Percentiles rank a stretch among this genome's conserved stretches.
Evolutionary conservation across 371 early-diverging fungal species (phyloP).

Genomic region (Edhazardia aedis): DNA sequence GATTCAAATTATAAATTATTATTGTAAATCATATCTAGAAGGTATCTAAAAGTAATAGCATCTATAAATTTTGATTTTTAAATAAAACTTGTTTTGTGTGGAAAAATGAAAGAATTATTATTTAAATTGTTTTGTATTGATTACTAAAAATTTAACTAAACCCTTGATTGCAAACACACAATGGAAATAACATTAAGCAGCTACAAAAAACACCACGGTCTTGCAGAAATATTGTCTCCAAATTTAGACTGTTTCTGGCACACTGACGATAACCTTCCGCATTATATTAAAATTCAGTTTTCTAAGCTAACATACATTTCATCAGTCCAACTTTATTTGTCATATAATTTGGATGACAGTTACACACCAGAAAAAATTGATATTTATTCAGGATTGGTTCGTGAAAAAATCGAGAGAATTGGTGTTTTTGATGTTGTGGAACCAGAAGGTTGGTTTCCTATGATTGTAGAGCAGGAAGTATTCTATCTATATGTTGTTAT

Average conservation of each 20-base stretch:
- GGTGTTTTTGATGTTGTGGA: conserved; percentile 20
- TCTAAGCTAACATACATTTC: conserved; percentile 24
- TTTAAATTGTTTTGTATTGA: too few relatives aligned
- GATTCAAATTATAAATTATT: too few relatives aligned
- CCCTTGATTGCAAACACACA: too few relatives aligned
- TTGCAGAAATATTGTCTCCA: conserved; percentile 36
- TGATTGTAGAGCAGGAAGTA: conserved; percentile 24
- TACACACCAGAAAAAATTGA: conserved; percentile 46
- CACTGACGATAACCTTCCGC: conserved; percentile 45
- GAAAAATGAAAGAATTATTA: too few relatives aligned
- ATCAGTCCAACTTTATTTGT: conserved; percentile 25
- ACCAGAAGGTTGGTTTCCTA: conserved; percentile 25
- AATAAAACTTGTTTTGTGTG: too few relatives aligned
- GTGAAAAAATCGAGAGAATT: conserved; percentile 10
- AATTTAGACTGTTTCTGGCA: conserved; percentile 39
- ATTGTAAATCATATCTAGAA: too few relatives aligned
- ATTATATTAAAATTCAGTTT: conserved; percentile 40
- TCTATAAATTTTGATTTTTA: too few relatives aligned
- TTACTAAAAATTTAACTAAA: too few relatives aligned
- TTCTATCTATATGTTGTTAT: conserved; percentile 34
- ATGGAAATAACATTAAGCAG: conserved; percentile 45
- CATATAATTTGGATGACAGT: conserved; percentile 38
- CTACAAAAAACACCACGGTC: conserved; percentile 42
- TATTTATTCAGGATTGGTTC: conserved; percentile 21
- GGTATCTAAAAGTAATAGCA: too few relatives aligned